Base-by-base conservation (phyloP, 495 filamentous ascomycete genomes). In the Lasiosphaeria hispida region DNA sequence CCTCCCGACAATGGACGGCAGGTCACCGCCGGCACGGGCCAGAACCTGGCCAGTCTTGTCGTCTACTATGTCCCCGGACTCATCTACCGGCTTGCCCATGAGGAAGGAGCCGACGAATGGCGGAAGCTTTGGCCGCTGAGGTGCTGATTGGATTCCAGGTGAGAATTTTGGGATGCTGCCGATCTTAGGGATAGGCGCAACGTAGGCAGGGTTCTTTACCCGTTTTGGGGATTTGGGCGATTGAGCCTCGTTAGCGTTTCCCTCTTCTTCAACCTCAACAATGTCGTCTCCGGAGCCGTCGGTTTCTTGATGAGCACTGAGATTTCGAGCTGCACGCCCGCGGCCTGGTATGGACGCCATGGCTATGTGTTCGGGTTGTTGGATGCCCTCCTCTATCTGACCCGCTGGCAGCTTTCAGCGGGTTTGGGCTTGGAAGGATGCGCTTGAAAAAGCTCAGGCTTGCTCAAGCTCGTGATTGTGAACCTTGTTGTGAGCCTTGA, bases 1-100 rank as follows among this genome's bases (percentile, higher is more conserved):
- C 36, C 68, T 65, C 7, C 77, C 77, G 1, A 78, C 69, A 61
- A 80, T 78, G 14, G 72, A 64, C 11, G 77, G 76, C 10, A 80
- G 65, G 53, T 80, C 77, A 7, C 77, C 77, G 3, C 64, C 75
- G 0, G 70, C 75, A 42, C 70, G 75, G 6, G 75, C 77, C 0
- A 79, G 70, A 7, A 80, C 71, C 50, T 72, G 71, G 3, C 75
- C 75, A 0, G 75, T 72, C 34, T 61, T 62, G 1, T 59, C 63
- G 40, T 97, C 72, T 87, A 96, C 77, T 81, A 96, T 79, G 85
- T 90, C 73, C 74, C 90, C 60, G 78, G 86, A 65, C 79, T 86
- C 61, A 78, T 93, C 60, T 79, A 89, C 71, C 81, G 87, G 72
- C 86, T 89, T 61, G 80, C 87, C 70, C 82, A 85, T 57, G 80